A percentile compares a stretch with the other conserved stretches of the same genome.
Conservation (phyloP, 257 asterid genomes). For the Capsicum chinense region DNA sequence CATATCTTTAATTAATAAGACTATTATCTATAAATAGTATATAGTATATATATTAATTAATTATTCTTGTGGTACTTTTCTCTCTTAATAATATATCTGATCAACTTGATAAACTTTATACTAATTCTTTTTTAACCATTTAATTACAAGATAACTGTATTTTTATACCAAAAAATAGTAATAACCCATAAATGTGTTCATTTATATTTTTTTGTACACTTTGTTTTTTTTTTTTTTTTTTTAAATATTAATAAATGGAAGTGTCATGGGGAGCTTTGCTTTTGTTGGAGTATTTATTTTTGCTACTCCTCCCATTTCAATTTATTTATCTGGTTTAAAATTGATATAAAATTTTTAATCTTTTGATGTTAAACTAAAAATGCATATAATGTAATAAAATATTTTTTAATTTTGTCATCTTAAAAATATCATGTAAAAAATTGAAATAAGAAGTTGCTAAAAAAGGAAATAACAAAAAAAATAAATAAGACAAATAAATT, state of each 20-base stretch:
- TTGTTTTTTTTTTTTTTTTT: neutral
- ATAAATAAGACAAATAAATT: no score
- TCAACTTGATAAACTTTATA: neutral
- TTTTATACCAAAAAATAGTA: neutral
- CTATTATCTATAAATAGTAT: neutral
- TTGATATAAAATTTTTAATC: no score
- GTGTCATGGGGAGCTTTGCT: constrained; percentile 10
- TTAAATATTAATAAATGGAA: neutral
- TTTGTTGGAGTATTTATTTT: neutral
- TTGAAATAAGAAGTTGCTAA: no score
- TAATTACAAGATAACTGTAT: neutral
- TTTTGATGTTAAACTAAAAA: no score
- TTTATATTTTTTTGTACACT: neutral
- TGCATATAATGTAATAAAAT: no score
- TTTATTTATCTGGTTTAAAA: no score
- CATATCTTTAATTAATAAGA: neutral
- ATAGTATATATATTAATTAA: no score
- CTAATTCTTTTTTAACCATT: neutral
- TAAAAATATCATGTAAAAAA: no score
- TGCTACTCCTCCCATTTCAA: no score
- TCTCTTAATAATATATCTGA: neutral
- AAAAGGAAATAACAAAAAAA: no score
- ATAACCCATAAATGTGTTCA: neutral
- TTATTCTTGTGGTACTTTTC: neutral
- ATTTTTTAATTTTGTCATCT: no score